Evolutionary conservation across 768 basidiomycete species (phyloP), one percentile per base, ranked within the genome.

Genomic region (Tricholoma furcatifolium): DNA sequence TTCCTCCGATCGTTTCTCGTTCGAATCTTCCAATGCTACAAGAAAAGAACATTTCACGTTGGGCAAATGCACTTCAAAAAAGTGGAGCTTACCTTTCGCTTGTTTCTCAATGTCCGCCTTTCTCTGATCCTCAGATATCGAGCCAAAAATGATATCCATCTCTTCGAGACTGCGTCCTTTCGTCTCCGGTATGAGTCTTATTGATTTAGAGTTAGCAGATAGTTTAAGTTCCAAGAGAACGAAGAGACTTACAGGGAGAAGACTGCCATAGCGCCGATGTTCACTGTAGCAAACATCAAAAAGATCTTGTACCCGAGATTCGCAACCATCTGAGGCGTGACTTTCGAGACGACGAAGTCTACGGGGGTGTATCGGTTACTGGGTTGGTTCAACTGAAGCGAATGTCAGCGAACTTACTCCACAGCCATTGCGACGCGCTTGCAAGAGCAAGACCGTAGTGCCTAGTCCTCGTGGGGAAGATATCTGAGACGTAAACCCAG

Each of bases 401-500:
- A 38, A n/a, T n/a, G n/a, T n/a, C 9, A 40, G 24, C 31, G 12
- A 12, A 76, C 81, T 46, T 59, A 86, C 85, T 91, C 79, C 80
- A 91, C 6, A 93, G 67, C 90, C 90, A 92, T 53, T 93, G 91
- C 2, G 88, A 82, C 8, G 83, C 82, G 52, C 85, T 85, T 0
- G 85, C 91, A 3, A 83, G 69, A 0, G 88, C 80, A 21, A 93
- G 71, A 32, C 92, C 91, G 60, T 87, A 91, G 61, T 91, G 87
- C 52, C 91, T 75, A 10, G 90, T 91, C 41, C 89, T 74, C 10
- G 88, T 93, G 6, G 87, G 87, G 79, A 93, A 93, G 61, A 94
- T 91, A 65, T 94, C 92, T 5, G 88, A 75, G 39, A 85, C 86
- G 59, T 85, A 87, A 15, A 88, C 81, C 74, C 76, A 71, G 36